Evolutionary conservation across 495 filamentous ascomycete genomes (phyloP).

Genomic region (Trichoderma parareesei): DNA sequence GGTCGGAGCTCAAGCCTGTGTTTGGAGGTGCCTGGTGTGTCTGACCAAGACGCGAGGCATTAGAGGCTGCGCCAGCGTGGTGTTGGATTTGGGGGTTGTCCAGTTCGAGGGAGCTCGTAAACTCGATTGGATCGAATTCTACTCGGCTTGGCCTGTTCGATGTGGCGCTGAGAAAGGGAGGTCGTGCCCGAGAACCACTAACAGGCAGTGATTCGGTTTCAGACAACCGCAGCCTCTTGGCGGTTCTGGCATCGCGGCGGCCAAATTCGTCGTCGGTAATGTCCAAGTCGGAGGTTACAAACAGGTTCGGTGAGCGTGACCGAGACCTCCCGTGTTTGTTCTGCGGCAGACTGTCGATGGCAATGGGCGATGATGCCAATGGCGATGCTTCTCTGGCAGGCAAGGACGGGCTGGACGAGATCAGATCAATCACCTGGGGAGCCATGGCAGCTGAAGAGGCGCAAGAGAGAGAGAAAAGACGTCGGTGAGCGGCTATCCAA

Average conservation of each 20-base stretch:
- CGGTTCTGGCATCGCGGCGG: background rate
- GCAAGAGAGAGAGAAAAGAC: no score
- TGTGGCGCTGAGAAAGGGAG: background rate
- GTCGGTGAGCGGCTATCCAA: background rate
- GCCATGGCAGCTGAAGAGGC: background rate
- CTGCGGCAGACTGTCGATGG: background rate
- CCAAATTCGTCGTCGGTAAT: background rate
- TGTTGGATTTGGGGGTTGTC: background rate
- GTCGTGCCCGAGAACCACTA: background rate
- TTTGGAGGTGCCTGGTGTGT: background rate
- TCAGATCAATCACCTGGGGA: slow-evolving; percentile 6
- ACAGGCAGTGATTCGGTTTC: background rate
- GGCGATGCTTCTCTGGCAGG: background rate
- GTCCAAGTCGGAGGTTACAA: background rate
- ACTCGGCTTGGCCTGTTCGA: background rate
- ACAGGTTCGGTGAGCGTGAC: background rate
- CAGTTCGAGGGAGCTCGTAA: background rate
- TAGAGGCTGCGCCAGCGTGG: background rate
- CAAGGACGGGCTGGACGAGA: slow-evolving; percentile 8
- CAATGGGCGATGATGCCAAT: background rate
- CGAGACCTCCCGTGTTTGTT: background rate
- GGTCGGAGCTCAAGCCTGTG: background rate
- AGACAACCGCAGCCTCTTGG: background rate
- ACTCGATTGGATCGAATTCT: background rate
- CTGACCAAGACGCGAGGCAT: background rate